Evolutionary conservation across 805 yeast genomes (phyloP), one percentile per base, ranked within the genome.

Genomic region (Hanseniaspora taiwanica): DNA sequence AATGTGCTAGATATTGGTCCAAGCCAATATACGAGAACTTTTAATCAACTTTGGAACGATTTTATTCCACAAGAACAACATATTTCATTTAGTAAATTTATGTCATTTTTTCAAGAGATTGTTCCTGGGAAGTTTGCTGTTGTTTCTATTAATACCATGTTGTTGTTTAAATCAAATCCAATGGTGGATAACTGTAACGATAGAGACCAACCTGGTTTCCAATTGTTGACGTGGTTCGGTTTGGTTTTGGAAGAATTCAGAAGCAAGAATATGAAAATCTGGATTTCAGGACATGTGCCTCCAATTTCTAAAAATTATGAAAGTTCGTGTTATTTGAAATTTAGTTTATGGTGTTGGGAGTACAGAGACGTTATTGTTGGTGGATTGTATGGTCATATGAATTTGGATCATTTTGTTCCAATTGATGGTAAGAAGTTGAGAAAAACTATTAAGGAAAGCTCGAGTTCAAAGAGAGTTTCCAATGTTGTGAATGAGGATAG

Each of bases 231-330:
- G 45, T 84, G 94, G 94, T 59, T 85, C 6, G 89, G 91, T 3
- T 67, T 71, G 36, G 77, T 78, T 2, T 64, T 85, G 44, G 72
- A 77, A 52, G 93, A 83, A 55, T 60, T 84, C 60, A 67, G 95
- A 51, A 62, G 65, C 18, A 63, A 93, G 44, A 71, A 73, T 14
- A 78, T 84, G 74, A 84, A 84, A 60, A 93, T 81, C 14, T 85
- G 94, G 94, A 60, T 84, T 18, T 66, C 79, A 34, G 94, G 94
- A 4, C 95, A 84, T 62, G 94, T 85, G 13, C 94, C 94, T 3
- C 93, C 94, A 4, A 72, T 78, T 36, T 76, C 76, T 20, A 83
- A 83, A 56, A 84, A 84, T 55, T 74, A 71, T 45, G 93, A 84
- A 50, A 64, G 69, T 16, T 66, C 78, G 34, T 84, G 95, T 53